Conservation (phyloP, 1,139 yeast genomes). For the Hemisphaericaspora xylofermentans region DNA sequence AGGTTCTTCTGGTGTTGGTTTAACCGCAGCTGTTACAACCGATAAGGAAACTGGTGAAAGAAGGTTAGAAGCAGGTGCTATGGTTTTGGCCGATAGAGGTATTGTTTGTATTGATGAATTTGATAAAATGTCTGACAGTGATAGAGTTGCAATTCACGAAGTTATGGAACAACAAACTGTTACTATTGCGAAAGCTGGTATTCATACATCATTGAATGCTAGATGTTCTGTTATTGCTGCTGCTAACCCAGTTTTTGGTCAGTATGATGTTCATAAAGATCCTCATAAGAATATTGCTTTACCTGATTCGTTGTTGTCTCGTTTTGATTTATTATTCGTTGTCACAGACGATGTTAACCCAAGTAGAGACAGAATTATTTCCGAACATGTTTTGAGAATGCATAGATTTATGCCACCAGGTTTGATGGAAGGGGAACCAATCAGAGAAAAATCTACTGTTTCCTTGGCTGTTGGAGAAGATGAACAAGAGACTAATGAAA, state of each 20-base stretch:
- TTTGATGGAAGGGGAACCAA: conserved; percentile 89
- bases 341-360: conserved; percentile 95
- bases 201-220: conserved; percentile 94
- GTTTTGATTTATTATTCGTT: conserved; percentile 92
- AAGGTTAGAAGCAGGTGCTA: conserved; percentile 97
- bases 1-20: conserved; percentile 99
- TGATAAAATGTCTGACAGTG: conserved; percentile 96
- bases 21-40: conserved; percentile 96
- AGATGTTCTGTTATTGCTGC: conserved; percentile 98
- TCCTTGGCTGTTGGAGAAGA: conserved; percentile 81
- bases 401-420: conserved; percentile 91
- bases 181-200: conserved; percentile 97
- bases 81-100: conserved; percentile 98
- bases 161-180: conserved; percentile 99
- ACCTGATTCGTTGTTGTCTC: conserved; percentile 93
- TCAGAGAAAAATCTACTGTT: conserved; percentile 70
- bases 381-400: conserved; percentile 94
- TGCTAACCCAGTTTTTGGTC: conserved; percentile 97
- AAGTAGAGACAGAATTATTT: conserved; percentile 77
- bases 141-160: conserved; percentile 97
- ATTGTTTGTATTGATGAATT: conserved; percentile 98
- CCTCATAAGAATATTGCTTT: conserved; percentile 96
- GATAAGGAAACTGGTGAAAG: conserved; percentile 98
- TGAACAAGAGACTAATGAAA: conserved; percentile 47
- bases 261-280: conserved; percentile 92